These are phyloP conservation scores for Isoetes taiwanensis DNA, from an alignment of 75 land plant genomes.

Conservation along the genomic window DNA sequence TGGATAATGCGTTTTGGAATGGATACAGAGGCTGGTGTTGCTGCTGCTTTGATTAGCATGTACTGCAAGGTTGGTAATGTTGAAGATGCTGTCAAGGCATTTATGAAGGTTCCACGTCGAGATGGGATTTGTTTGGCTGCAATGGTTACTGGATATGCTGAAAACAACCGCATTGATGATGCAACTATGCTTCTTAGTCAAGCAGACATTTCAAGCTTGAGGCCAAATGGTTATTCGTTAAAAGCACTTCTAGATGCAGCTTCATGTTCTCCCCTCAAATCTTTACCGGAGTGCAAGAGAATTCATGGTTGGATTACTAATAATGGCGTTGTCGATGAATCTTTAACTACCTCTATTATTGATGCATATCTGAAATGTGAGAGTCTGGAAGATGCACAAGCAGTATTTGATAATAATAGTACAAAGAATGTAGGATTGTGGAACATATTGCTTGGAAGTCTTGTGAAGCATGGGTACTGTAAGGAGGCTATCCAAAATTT, in stretches of 20 bases:
- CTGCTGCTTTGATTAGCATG: not conserved
- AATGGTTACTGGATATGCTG: not conserved
- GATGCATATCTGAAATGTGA: too few species aligned
- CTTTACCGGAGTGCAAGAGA: conserved; percentile 22
- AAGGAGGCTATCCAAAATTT: too few species aligned
- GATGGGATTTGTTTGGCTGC: conserved; percentile 2
- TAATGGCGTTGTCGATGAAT: conserved; percentile 17
- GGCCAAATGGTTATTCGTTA: conserved; percentile 31
- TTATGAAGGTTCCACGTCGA: not conserved
- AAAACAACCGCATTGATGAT: conserved; percentile 16
- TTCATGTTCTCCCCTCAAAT: conserved; percentile 26
- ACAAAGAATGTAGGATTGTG: too few species aligned
- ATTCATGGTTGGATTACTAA: conserved; percentile 26
- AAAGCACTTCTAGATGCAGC: conserved; percentile 36
- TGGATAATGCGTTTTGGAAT: conserved; percentile 19
- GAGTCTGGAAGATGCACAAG: too few species aligned
- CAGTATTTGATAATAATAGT: conserved; percentile 23
- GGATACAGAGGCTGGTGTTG: not conserved
- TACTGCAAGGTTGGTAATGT: not conserved
- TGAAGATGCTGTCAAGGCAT: not conserved
- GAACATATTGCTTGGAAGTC: too few species aligned
- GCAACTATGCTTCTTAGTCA: conserved; percentile 19
- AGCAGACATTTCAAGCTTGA: conserved; percentile 17
- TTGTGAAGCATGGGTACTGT: too few species aligned
- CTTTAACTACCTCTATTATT: conserved; percentile 19